Conservation (phyloP, 306 rosid genomes). For the peach (Prunus persica) region DNA sequence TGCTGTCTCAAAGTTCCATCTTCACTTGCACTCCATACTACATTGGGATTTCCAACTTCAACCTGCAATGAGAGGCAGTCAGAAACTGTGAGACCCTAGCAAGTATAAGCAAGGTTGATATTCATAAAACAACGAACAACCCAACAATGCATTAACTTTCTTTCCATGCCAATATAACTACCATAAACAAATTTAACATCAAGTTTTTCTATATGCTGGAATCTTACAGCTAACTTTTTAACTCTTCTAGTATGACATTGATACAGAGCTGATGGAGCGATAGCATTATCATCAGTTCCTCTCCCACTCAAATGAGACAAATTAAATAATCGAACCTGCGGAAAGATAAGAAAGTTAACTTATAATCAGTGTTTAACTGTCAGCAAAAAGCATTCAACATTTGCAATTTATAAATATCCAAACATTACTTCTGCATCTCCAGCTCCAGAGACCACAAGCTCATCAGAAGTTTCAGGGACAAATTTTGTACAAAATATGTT, state of each 20-base stretch:
- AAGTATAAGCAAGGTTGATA: conserved; percentile 1
- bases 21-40: conserved; percentile 99
- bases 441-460: conserved; percentile 95
- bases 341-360: conserved; percentile 22
- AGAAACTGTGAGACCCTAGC: conserved; percentile 25
- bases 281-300: conserved; percentile 49
- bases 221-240: conserved; percentile 94
- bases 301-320: conserved; percentile 57
- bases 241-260: conserved; percentile 93
- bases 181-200: background rate
- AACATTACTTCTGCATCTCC: conserved; percentile 91
- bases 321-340: conserved; percentile 91
- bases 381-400: conserved; percentile 11
- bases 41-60: conserved; percentile 93
- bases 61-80: conserved; percentile 50
- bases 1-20: conserved; percentile 99
- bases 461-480: conserved; percentile 93
- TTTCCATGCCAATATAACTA: background rate
- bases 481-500: conserved; percentile 95
- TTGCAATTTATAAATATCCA: background rate
- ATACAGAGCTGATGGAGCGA: conserved; percentile 64
- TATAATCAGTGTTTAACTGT: conserved; percentile 11
- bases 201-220: background rate
- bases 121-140: background rate
- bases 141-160: background rate